Evolutionary conservation across 78 protist species (phyloP), one percentile per base, ranked within the genome.

Genomic region (Dictyostelium firmibasis): DNA sequence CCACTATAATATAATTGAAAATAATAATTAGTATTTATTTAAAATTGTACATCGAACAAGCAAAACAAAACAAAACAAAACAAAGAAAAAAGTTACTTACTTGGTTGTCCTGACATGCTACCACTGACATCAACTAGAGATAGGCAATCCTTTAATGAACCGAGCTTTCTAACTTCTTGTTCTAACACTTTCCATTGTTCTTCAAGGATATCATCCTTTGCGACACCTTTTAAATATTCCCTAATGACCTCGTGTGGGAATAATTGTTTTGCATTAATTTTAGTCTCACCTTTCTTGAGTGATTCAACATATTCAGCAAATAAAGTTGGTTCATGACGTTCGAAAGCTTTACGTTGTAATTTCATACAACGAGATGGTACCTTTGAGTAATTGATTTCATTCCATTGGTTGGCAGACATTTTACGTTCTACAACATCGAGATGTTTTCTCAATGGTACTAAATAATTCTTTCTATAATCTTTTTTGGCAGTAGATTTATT

Each of bases 351-450:
- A n/a, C 85, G 69, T 25, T 53, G 62, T 25, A 86, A 43, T 78
- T 60, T 85, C 96, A 84, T 93, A 69, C 92, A 84, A 25, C 91
- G 64, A 2, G 96, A 84, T 78, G 96, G 96, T 11, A 93, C 96
- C 35, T 44, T 64, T 3, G 62, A 8, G n/a, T 27, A 84, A 13
- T 69, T 83, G 29, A 93, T 93, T 69, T 93, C 36, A 14, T 57
- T 27, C 91, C 91, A 93, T 33, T 31, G 9, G n/a, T 77, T 31
- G 4, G 85, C 83, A 3, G 89, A 75, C 92, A 85, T 84, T 44
- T 44, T 27, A 53, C 64, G 25, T 60, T 93, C 96, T 31, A 57
- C 70, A 43, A 84, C 70, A 23, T 62, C 64, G 53, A 85, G 53
- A 3, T 93, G 92, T 57, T 85, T 84, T 36, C 91, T 69, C 60